Base-by-base conservation (phyloP, 176 grass and related monocot species). In the Eleusine coracana region DNA sequence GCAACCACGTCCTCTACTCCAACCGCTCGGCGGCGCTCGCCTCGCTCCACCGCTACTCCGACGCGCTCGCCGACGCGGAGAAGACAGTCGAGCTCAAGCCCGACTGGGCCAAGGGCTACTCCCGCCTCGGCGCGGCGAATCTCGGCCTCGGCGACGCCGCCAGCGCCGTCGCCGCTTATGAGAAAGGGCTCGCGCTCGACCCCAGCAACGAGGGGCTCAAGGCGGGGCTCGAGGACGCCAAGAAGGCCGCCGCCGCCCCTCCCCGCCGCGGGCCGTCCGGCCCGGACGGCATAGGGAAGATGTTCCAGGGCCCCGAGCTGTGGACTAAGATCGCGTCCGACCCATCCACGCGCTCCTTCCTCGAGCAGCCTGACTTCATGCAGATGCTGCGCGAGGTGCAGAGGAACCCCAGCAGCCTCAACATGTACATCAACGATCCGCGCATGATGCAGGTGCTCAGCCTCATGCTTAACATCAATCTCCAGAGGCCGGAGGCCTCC, bases 101-200 rank as follows among this genome's bases (percentile, higher is more conserved):
- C 64, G 96, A 96, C 60, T 99, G 96, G 96, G 91, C 93, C 25
- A 99, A 99, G 96, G 96, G 91, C 6, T 99, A 99, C 77, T 96
- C 93, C 42, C 91, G 96, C 41, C 93, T 99, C 14, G 96, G 96
- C 29, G 96, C 96, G 6, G 96, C 96, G 2, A 87, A 94, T 74
- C 83, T 99, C 29, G 96, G 96, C 16, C 87, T 96, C 52, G 89
- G 89, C 46, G 88, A 92, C 68, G 89, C 89, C 3, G 31, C 79
- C 16, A 85, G 80, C 66, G 89, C 96, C 10, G 68, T 88, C 66
- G 60, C 82, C 15, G 96, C 96, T 70, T 99, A 99, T 76, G 89
- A 92, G 78, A 90, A 92, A 77, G 96, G 96, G 45, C 96, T 99
- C 44, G 93, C 66, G 12, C 56, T 95, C 8, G 96, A 98, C 15